A percentile compares a stretch with the other conserved stretches of the same genome.
These are phyloP conservation scores for Citrullus amarus DNA, from an alignment of 306 rosid genomes.

Conservation along the genomic window DNA sequence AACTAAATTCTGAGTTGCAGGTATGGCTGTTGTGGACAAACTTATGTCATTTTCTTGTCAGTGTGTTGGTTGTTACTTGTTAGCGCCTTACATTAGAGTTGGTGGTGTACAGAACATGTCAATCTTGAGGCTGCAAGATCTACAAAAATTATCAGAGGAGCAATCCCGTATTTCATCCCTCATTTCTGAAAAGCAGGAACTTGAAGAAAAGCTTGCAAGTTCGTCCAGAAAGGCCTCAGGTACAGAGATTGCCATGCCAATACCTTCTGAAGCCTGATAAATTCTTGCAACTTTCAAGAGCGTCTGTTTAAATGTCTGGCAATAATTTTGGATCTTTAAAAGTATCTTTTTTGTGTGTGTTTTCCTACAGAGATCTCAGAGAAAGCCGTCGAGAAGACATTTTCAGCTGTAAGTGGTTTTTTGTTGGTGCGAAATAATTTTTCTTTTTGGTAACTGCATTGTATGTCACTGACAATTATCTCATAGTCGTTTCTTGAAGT, in stretches of 20 bases:
- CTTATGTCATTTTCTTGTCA: slow-evolving; percentile 9
- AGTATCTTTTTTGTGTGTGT: background rate
- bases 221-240: slow-evolving; percentile 46
- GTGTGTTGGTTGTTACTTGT: slow-evolving; percentile 8
- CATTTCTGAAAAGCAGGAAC: slow-evolving; percentile 59
- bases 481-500: background rate
- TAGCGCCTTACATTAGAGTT: slow-evolving; percentile 17
- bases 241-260: slow-evolving; percentile 8
- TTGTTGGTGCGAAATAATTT: background rate
- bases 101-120: slow-evolving; percentile 43
- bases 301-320: background rate
- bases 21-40: slow-evolving; percentile 18
- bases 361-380: slow-evolving; percentile 39
- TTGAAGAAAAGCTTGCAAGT: slow-evolving; percentile 61
- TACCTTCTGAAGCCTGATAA: background rate
- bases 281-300: background rate
- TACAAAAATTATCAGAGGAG: slow-evolving; percentile 50
- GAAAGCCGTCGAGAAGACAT: slow-evolving; percentile 31
- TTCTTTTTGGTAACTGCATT: background rate
- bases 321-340: background rate
- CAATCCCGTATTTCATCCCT: slow-evolving; percentile 41
- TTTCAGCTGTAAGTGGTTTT: slow-evolving; percentile 51
- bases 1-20: slow-evolving; percentile 55
- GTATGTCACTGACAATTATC: background rate
- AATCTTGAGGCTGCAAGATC: slow-evolving; percentile 75